These are phyloP conservation scores for Limtongia smithiae DNA, from an alignment of 805 yeast species.

Conservation along the genomic window DNA sequence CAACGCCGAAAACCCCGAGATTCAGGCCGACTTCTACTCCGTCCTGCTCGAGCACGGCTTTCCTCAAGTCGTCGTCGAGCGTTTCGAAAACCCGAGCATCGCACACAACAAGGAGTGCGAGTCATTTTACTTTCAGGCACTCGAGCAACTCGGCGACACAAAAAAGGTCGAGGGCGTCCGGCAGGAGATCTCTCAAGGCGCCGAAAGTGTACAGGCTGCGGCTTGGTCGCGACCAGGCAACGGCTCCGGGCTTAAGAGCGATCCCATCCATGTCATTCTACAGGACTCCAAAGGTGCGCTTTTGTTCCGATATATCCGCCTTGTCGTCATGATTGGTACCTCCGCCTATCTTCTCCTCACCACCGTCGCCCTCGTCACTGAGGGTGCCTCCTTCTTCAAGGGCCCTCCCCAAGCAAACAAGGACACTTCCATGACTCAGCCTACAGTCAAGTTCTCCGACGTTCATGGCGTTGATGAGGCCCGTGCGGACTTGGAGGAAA, in stretches of 20 bases:
- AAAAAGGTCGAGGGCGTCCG: constrained; percentile 72
- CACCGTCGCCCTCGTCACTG: constrained; percentile 74
- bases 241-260: constrained; percentile 57
- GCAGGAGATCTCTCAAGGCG: constrained; percentile 35
- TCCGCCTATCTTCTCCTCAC: constrained; percentile 76
- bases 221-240: constrained; percentile 23
- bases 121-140: constrained; percentile 72
- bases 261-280: constrained; percentile 91
- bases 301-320: constrained; percentile 80
- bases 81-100: constrained; percentile 93
- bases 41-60: constrained; percentile 72
- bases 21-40: constrained; percentile 81
- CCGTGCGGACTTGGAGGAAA: constrained; percentile 92
- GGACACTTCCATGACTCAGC: constrained; percentile 77
- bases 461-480: constrained; percentile 99
- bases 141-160: constrained; percentile 59
- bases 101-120: constrained; percentile 79
- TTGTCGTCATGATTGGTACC: constrained; percentile 78
- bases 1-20: constrained; percentile 59
- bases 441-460: constrained; percentile 83
- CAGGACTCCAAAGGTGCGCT: constrained; percentile 78
- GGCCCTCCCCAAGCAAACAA: constrained; percentile 61
- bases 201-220: constrained; percentile 28
- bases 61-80: constrained; percentile 93
- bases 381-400: constrained; percentile 76